These are phyloP conservation scores for Phanerochaete carnosa DNA, from an alignment of 768 basidiomycete species.

Conservation along the genomic window DNA sequence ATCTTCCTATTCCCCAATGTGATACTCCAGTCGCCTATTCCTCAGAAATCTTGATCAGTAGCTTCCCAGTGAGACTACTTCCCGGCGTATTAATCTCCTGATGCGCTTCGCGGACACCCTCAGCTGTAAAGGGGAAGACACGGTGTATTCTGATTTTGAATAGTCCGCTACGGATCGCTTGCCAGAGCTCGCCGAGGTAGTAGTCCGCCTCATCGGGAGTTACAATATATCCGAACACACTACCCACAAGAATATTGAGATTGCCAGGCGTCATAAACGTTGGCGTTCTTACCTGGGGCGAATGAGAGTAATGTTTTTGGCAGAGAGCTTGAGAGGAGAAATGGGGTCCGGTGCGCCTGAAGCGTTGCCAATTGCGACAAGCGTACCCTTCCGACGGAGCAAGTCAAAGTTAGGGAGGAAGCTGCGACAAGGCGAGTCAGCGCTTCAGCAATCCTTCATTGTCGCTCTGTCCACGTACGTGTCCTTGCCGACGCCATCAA, in stretches of 20 bases:
- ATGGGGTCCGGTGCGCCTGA: slow-evolving; percentile 82
- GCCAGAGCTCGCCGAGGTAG: slow-evolving; percentile 67
- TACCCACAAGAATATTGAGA: slow-evolving; percentile 21
- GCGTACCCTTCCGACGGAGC: slow-evolving; percentile 81
- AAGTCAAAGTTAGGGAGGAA: slow-evolving; percentile 81
- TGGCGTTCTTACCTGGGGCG: slow-evolving; percentile 43
- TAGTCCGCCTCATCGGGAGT: slow-evolving; percentile 69
- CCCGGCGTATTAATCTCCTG: slow-evolving; percentile 55
- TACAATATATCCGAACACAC: slow-evolving; percentile 63
- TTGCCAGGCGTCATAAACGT: background rate
- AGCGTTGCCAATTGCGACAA: slow-evolving; percentile 90
- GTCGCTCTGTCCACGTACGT: slow-evolving; percentile 44
- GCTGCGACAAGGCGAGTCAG: slow-evolving; percentile 31
- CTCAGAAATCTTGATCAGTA: slow-evolving; percentile 67
- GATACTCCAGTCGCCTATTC: background rate
- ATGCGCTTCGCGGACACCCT: slow-evolving; percentile 77
- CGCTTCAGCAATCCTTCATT: background rate
- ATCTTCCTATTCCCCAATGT: too few species aligned
- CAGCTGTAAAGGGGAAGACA: slow-evolving; percentile 81
- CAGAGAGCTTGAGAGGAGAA: slow-evolving; percentile 63
- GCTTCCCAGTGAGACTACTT: slow-evolving; percentile 82
- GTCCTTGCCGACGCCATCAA: slow-evolving; percentile 94
- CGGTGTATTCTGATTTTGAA: slow-evolving; percentile 69
- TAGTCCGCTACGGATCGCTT: slow-evolving; percentile 51
- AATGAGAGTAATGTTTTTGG: slow-evolving; percentile 79